Base-by-base conservation (phyloP, 169 alveolate genomes). In the Besnoitia besnoiti region DNA sequence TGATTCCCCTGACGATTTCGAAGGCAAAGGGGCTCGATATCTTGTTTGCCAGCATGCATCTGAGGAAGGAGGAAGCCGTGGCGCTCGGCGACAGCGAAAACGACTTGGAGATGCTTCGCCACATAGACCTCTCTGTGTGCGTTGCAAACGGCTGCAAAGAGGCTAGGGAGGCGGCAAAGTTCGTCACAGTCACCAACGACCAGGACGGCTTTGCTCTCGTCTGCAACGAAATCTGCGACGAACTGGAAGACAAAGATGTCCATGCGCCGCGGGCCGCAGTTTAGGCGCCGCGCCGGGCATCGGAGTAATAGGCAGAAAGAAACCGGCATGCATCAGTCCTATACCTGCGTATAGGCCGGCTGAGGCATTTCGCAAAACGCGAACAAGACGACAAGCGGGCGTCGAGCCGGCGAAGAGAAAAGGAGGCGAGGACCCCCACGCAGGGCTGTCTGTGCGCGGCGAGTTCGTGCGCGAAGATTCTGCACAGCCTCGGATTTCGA, bases 11-110 rank as follows among this genome's bases (percentile, higher is more conserved):
- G 33, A 75, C 75, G 30, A 93, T 93, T 35, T 94, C 96, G 46
- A 96, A 96, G 91, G 96, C 96, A n/a, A 95, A 90, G 73, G 97
- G 97, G 1, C 95, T 96, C 14, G 91, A 95, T 40, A 92, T 93
- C 67, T 85, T 96, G 59, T 95, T 96, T 51, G 92, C 88, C 46
- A 80, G 50, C 49, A 94, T 94, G 33, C 85, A 91, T n/a, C 84
- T 96, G 37, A 85, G 85, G 73, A 93, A 96, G 50, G 89, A 88
- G 51, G 89, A 96, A 37, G 95, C 95, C 44, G 59, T 96, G 24
- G 97, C 95, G 33, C 95, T 96, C 44, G 97, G 97, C 4, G 97
- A 96, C 94, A 96, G 96, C 21, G 97, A 96, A 91, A 96, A 96
- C 85, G 97, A 96, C 88, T 90, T 96, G 21, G 97, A 96, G 90